Base-by-base conservation (phyloP, 2,329 filamentous ascomycete genomes). In the Exophiala sp. region DNA sequence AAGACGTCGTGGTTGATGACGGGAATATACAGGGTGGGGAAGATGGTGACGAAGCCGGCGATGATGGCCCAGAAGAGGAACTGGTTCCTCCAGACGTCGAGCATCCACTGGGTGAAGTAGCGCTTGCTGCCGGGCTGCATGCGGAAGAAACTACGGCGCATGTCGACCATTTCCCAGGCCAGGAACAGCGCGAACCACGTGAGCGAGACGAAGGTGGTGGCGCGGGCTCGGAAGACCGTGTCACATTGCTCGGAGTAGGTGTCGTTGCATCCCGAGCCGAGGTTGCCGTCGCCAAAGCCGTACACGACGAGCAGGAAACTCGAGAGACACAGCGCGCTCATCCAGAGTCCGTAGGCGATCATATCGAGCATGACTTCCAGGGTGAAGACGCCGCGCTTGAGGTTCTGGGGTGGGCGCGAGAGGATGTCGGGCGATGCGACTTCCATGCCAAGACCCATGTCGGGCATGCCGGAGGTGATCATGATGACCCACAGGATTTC, bases 111-210 rank as follows among this genome's bases (percentile, higher is more conserved):
- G 0, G 79, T 80, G 43, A 82, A 71, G 13, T 54, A 11, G 0
- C 79, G 77, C 58, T 76, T 74, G 11, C 65, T 64, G 16, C 65
- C 58, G 1, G 74, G 73, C 48, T 76, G 68, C 64, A 83, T 77
- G 51, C 74, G 72, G 74, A 89, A 89, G 68, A 90, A 81, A 1
- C 80, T 84, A n/a, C 83, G 79, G 13, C 84, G 80, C 69, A 85
- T 79, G 61, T 85, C 78, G 48, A 87, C 77, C 70, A 88, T 83
- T 66, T 89, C 85, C 86, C 85, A 89, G 0, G 86, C 85, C 1
- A 86, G 74, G 66, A 89, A 83, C 2, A 89, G 75, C 2, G 85
- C 79, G 55, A 83, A 80, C 79, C 85, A 89, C 0, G 85, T 88
- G 8, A 89, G 71, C 45, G 80, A 84, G 11, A 82, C 83, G 62